Evolutionary conservation across 2,329 filamentous ascomycete species (phyloP).

Genomic region (Neopestalotiopsis clavispora): DNA sequence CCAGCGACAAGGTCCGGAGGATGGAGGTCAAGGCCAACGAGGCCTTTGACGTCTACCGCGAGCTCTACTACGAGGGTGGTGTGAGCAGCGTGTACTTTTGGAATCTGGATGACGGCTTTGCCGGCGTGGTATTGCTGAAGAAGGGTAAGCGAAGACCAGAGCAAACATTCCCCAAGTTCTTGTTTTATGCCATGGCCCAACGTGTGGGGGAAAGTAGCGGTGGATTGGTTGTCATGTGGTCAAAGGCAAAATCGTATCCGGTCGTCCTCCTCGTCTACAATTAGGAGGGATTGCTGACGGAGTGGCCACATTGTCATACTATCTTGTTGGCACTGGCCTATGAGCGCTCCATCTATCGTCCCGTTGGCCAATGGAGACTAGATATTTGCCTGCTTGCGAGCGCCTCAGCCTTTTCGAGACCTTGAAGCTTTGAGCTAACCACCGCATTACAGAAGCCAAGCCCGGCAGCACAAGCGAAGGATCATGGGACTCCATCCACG

Average conservation of each 20-base stretch:
- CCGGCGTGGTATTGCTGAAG: slow-evolving; percentile 93
- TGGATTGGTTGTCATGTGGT: not conserved
- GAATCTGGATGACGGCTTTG: slow-evolving; percentile 98
- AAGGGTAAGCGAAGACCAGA: slow-evolving; percentile 67
- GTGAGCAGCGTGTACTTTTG: slow-evolving; percentile 97
- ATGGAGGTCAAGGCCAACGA: slow-evolving; percentile 96
- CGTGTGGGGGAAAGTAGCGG: not conserved
- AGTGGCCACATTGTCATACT: no score
- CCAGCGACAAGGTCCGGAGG: slow-evolving; percentile 87
- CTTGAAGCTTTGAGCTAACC: slow-evolving; percentile 2
- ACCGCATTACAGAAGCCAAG: slow-evolving; percentile 60
- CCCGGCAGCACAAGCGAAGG: slow-evolving; percentile 72
- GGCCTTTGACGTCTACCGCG: slow-evolving; percentile 94
- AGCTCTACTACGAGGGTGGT: slow-evolving; percentile 96
- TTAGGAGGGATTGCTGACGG: no score
- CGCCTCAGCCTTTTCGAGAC: not conserved
- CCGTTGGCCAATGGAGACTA: not conserved
- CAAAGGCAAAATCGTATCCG: no score
- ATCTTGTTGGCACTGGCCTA: no score
- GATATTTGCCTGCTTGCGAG: not conserved
- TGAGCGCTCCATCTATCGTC: no score
- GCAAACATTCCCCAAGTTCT: no score
- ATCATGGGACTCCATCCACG: slow-evolving; percentile 98
- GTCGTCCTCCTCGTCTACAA: no score
- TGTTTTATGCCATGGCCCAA: not conserved